Base-by-base conservation (phyloP, 2,329 filamentous ascomycete species). In the Microsporum ferrugineum region DNA sequence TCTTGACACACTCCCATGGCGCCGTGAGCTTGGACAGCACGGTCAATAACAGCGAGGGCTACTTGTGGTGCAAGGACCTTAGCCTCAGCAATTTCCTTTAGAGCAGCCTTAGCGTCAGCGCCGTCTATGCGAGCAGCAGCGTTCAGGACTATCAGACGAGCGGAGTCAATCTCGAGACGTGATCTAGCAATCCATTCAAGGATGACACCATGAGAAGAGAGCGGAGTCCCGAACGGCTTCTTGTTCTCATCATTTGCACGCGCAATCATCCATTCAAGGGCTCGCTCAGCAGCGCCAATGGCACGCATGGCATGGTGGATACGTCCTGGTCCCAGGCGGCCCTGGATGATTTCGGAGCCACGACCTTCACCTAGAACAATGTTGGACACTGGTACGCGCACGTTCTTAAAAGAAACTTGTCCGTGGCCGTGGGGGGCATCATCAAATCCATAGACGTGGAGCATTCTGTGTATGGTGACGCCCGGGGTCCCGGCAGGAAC, bases 351-450 rank as follows among this genome's bases (percentile, higher is more conserved):
- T 76, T 99, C 94, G 74, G 99, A 99, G 23, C 94, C 94, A 65
- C 89, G 86, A 66, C 94, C 94, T 73, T 94, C 89, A 63, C 94
- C 92, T 2, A 99, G 86, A 8, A 97, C 88, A 71, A 99, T 87
- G 78, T 89, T 94, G 69, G 79, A 78, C 36, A 80, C 84, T 5
- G 92, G 92, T 0, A 99, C 89, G 62, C 92, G 88, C 64, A 97
- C 94, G 72, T 97, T 88, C 62, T 86, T 81, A 77, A 99, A 97
- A 39, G 80, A 83, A 71, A 99, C 85, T 75, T 99, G 92, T 51
- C 91, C 94, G 77, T 99, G 94, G 61, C 94, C 94, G 74, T 99
- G 94, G 1, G 94, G 94, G n/a, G 94, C 94, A 69, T 99, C 94
- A 73, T 97, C 94, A 77, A 91, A 97, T 62, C 94, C 94, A 75